Conservation (phyloP, 148 eudicot species). For the Cornus kousa region DNA sequence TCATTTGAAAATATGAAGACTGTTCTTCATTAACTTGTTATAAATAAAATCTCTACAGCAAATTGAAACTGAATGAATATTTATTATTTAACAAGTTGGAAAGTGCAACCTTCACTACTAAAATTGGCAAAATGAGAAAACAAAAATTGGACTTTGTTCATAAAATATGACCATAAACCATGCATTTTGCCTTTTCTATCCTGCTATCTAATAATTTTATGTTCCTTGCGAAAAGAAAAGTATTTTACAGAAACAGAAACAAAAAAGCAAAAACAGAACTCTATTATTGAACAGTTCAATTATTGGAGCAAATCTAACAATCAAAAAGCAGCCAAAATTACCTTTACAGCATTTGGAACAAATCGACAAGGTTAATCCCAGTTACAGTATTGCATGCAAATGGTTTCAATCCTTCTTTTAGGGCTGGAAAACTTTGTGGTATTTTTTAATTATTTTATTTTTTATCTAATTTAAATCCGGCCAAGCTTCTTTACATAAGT, state of each 20-base stretch:
- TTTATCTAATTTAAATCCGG: neutral
- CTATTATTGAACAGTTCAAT: no score
- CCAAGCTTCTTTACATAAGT: neutral
- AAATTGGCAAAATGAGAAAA: neutral
- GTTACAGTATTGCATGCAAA: neutral
- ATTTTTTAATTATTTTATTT: no score
- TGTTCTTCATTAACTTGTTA: neutral
- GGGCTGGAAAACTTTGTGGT: neutral
- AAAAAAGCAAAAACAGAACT: no score
- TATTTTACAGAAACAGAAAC: neutral
- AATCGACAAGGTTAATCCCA: neutral
- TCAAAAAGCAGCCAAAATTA: neutral
- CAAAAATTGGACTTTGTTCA: neutral
- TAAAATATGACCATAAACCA: neutral
- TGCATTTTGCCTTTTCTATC: neutral
- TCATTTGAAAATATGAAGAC: neutral
- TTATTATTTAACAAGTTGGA: neutral
- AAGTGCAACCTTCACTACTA: neutral
- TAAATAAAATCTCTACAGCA: neutral
- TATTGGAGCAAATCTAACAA: neutral
- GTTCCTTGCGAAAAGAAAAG: neutral
- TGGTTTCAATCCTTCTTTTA: neutral
- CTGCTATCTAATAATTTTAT: neutral
- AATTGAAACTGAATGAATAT: neutral
- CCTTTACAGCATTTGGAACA: no score